These are phyloP conservation scores for Diaporthe vaccinii DNA, from an alignment of 2,329 filamentous ascomycete genomes.

Conservation along the genomic window DNA sequence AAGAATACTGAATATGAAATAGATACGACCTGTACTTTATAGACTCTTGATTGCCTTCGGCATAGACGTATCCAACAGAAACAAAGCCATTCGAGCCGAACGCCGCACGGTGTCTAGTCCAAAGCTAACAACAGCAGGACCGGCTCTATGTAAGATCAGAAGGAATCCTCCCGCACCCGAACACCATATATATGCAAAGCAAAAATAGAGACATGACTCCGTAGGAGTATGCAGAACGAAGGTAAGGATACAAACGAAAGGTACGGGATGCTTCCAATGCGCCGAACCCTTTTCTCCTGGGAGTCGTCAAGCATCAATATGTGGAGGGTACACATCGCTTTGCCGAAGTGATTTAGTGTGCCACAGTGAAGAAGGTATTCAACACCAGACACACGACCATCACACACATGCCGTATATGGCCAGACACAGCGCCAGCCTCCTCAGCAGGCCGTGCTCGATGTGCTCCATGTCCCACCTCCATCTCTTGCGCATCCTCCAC, in stretches of 20 bases:
- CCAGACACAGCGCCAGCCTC: conserved; percentile 79
- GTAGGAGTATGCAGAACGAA: not conserved
- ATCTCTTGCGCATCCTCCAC: conserved; percentile 68
- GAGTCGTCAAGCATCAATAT: not conserved
- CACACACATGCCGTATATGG: conserved; percentile 86
- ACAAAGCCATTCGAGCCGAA: not conserved
- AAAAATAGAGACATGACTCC: not conserved
- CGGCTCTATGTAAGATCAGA: conserved; percentile 6
- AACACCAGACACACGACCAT: conserved; percentile 91
- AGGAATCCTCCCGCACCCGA: not conserved
- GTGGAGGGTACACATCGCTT: not conserved
- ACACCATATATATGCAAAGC: conserved; percentile 28
- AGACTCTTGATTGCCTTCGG: not conserved
- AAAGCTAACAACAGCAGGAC: not conserved
- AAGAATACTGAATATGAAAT: not conserved
- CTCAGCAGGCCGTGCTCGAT: conserved; percentile 76
- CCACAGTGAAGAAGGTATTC: conserved; percentile 83
- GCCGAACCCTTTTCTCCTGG: not conserved
- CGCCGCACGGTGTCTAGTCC: not conserved
- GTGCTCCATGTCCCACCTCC: conserved; percentile 73
- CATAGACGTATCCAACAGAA: conserved; percentile 5
- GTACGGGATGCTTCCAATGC: not conserved
- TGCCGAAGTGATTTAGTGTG: conserved; percentile 61
- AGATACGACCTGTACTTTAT: not conserved
- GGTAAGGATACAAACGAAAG: conserved; percentile 1